Evolutionary conservation across 2,329 filamentous ascomycete genomes (phyloP).

Genomic region (Xylariales sp.): DNA sequence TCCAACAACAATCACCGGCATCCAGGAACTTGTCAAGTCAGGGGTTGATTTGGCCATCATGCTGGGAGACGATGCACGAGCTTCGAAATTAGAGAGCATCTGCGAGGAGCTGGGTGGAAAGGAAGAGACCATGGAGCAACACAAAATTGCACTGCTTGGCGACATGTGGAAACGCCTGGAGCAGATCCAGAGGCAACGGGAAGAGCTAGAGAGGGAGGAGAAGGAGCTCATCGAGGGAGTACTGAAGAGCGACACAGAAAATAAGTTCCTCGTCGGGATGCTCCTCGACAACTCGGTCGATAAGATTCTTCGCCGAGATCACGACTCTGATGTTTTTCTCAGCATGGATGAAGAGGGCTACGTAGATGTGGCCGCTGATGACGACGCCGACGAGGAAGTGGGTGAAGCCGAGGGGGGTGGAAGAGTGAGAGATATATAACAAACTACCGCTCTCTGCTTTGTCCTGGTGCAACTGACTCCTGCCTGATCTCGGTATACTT

Average conservation of each 20-base stretch:
- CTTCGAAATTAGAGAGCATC: constrained; percentile 22
- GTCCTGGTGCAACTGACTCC: too few relatives aligned
- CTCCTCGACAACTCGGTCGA: constrained; percentile 22
- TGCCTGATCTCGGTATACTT: too few relatives aligned
- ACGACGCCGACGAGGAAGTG: too few relatives aligned
- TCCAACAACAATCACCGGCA: neutral
- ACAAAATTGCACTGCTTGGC: constrained; percentile 27
- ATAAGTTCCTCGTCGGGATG: constrained; percentile 21
- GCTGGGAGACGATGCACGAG: constrained; percentile 22
- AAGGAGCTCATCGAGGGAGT: constrained; percentile 20
- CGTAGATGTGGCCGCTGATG: too few relatives aligned
- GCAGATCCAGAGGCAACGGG: constrained; percentile 26
- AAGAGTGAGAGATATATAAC: too few relatives aligned
- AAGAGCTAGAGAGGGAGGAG: constrained; percentile 30
- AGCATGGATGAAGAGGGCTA: too few relatives aligned
- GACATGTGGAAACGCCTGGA: constrained; percentile 18
- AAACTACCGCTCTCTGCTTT: too few relatives aligned
- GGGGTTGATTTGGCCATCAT: constrained; percentile 20
- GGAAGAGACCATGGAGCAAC: constrained; percentile 26
- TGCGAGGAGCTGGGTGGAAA: constrained; percentile 20
- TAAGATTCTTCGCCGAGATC: constrained; percentile 11
- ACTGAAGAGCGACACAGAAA: constrained; percentile 21
- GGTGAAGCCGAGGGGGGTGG: too few relatives aligned
- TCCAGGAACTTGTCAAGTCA: neutral
- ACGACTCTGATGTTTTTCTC: too few relatives aligned